A percentile compares a stretch with the other conserved stretches of the same genome.
phyloP scores from a whole-genome alignment of 345 rosid species.

The Sisymbrium irio region DNA sequence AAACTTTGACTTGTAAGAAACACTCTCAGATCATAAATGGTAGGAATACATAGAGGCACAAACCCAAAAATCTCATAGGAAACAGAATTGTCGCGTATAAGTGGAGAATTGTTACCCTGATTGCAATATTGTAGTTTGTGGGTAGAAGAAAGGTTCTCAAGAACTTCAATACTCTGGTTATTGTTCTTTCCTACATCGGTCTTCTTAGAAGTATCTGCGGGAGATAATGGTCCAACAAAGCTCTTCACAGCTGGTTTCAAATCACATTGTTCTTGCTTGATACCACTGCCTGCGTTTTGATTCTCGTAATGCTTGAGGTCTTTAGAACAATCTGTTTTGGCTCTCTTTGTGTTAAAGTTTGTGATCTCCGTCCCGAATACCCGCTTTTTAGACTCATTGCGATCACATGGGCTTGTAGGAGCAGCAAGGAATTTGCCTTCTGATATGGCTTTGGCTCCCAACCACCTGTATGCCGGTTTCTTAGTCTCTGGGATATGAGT shows the following conservation, averaged over 20 bases:
- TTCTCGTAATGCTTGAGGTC: constrained; percentile 33
- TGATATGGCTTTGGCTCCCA: constrained; percentile 51
- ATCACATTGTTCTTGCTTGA: constrained; percentile 26
- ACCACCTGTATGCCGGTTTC: constrained; percentile 81
- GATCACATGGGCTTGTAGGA: constrained; percentile 22
- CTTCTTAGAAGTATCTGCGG: constrained; percentile 17
- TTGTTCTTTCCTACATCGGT: constrained; percentile 32
- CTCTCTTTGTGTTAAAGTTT: constrained; percentile 49
- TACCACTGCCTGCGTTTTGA: constrained; percentile 33
- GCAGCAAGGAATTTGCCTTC: constrained; percentile 16
- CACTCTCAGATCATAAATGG: background rate
- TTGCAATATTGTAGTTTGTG: constrained; percentile 57
- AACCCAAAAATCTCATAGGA: background rate
- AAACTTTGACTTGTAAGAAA: constrained; percentile 18
- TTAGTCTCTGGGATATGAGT: constrained; percentile 64
- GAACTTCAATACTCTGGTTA: constrained; percentile 35
- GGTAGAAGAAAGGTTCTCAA: constrained; percentile 52
- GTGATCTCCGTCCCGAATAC: constrained; percentile 62
- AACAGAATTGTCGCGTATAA: background rate
- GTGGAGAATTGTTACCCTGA: constrained; percentile 52
- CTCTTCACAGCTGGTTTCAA: constrained; percentile 34
- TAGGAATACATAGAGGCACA: background rate
- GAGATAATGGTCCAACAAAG: constrained; percentile 57
- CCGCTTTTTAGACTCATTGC: constrained; percentile 51
- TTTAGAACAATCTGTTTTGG: constrained; percentile 30